Evolutionary conservation across 768 basidiomycete genomes (phyloP).

Genomic region (Suillus plorans): DNA sequence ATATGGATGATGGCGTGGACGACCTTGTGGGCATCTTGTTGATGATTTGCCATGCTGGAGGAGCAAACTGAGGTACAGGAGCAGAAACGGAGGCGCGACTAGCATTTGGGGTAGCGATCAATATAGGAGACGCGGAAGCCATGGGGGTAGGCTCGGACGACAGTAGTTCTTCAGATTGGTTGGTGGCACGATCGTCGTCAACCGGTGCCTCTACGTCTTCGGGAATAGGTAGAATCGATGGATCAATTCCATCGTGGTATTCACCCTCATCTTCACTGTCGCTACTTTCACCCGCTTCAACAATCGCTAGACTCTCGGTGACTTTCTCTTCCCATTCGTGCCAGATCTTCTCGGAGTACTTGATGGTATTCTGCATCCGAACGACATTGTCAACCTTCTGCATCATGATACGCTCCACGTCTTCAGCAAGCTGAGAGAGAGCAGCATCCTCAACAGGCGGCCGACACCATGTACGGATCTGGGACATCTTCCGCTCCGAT

Average conservation of each 20-base stretch:
- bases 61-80: slow-evolving; percentile 45
- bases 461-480: slow-evolving; percentile 83
- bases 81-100: slow-evolving; percentile 28
- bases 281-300: slow-evolving; percentile 56
- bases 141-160: slow-evolving; percentile 71
- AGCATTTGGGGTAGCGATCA: slow-evolving; percentile 19
- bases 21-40: slow-evolving; percentile 68
- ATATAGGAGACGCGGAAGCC: slow-evolving; percentile 49
- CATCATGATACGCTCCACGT: slow-evolving; percentile 85
- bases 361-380: slow-evolving; percentile 94
- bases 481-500: slow-evolving; percentile 84
- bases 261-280: slow-evolving; percentile 44
- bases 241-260: slow-evolving; percentile 29
- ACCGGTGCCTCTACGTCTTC: slow-evolving; percentile 23
- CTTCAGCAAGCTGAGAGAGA: slow-evolving; percentile 77
- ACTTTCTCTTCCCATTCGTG: slow-evolving; percentile 96
- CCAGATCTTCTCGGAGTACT: slow-evolving; percentile 95
- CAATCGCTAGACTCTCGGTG: slow-evolving; percentile 58
- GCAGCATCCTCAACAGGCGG: slow-evolving; percentile 86
- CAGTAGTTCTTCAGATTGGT: slow-evolving; percentile 26
- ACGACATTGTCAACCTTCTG: slow-evolving; percentile 95
- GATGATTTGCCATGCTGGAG: slow-evolving; percentile 39
- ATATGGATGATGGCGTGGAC: slow-evolving; percentile 86
- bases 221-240: slow-evolving; percentile 13
- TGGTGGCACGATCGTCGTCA: slow-evolving; percentile 10